Evolutionary conservation across 2,329 filamentous ascomycete genomes (phyloP).

Genomic region (Cryphonectria naterciae): DNA sequence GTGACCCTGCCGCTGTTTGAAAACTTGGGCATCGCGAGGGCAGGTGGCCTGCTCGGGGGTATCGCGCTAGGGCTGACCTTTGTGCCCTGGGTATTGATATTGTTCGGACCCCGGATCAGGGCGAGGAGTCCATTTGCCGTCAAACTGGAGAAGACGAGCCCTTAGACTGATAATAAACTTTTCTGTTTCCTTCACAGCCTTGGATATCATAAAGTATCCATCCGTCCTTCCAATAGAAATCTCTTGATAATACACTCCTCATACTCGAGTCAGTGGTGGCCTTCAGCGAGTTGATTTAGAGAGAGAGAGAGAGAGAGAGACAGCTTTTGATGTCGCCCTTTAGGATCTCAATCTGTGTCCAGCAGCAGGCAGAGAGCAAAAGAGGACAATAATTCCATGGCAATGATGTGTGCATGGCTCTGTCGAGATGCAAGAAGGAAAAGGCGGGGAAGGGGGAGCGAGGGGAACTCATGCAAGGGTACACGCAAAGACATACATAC

Average conservation of each 20-base stretch:
- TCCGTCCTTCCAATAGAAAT: not conserved
- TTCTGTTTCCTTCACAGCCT: not conserved
- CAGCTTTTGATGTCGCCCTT: not conserved
- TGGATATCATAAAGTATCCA: not conserved
- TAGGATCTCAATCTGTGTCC: not conserved
- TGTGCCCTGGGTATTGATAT: conserved; percentile 85
- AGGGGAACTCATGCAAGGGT: not conserved
- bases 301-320: not conserved
- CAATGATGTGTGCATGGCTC: not conserved
- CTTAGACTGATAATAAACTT: not conserved
- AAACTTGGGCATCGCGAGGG: conserved; percentile 70
- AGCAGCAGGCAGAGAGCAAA: not conserved
- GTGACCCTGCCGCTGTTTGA: conserved; percentile 75
- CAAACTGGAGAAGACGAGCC: conserved; percentile 40
- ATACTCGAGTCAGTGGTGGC: not conserved
- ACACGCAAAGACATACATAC: not conserved
- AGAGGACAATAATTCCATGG: not conserved
- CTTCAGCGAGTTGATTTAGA: not conserved
- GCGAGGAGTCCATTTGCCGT: conserved; percentile 77
- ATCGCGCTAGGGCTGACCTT: conserved; percentile 70
- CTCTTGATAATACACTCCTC: not conserved
- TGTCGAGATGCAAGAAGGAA: not conserved
- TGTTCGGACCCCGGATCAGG: conserved; percentile 78
- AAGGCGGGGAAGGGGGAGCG: not conserved
- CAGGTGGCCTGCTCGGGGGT: conserved; percentile 75